A percentile compares a stretch with the other conserved stretches of the same genome.
Evolutionary conservation across 805 yeast genomes (phyloP).

Genomic region (Hanseniaspora clermontiae): DNA sequence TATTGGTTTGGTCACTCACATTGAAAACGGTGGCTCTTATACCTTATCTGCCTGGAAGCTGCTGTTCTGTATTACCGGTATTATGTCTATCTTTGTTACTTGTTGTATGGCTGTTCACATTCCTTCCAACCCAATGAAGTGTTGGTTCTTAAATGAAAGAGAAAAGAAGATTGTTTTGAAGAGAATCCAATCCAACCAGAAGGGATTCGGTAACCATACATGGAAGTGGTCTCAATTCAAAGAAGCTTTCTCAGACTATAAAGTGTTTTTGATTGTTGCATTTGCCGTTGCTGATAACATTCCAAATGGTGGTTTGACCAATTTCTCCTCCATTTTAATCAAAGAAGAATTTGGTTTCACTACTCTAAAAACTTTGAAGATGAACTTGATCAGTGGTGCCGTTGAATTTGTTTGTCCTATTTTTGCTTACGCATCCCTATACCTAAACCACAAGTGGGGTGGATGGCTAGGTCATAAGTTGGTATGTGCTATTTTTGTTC

Average conservation of each 20-base stretch:
- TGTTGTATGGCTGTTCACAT: slow-evolving; percentile 35
- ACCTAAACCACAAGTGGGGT: slow-evolving; percentile 17
- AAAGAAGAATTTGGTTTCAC: slow-evolving; percentile 34
- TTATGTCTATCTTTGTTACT: slow-evolving; percentile 43
- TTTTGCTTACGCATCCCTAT: slow-evolving; percentile 22
- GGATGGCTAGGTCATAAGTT: slow-evolving; percentile 20
- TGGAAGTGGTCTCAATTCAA: slow-evolving; percentile 44
- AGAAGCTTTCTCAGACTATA: slow-evolving; percentile 39
- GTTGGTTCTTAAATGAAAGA: slow-evolving; percentile 35
- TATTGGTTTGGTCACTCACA: slow-evolving; percentile 36
- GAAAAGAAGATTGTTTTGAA: slow-evolving; percentile 39
- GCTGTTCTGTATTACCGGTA: slow-evolving; percentile 48
- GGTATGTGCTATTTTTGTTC: slow-evolving; percentile 27
- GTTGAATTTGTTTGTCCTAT: slow-evolving; percentile 32
- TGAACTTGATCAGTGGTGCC: slow-evolving; percentile 37
- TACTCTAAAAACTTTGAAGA: slow-evolving; percentile 31
- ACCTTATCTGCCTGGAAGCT: slow-evolving; percentile 46
- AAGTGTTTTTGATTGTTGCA: slow-evolving; percentile 37
- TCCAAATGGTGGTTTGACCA: slow-evolving; percentile 46
- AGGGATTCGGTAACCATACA: slow-evolving; percentile 44
- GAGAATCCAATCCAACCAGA: slow-evolving; percentile 42
- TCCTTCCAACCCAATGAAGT: slow-evolving; percentile 44
- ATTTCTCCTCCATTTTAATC: slow-evolving; percentile 36
- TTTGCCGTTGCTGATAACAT: slow-evolving; percentile 32
- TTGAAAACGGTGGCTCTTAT: slow-evolving; percentile 24